A percentile compares a stretch with the other conserved stretches of the same genome.
These are phyloP conservation scores for Geotrichum cucujoidarum DNA, from an alignment of 1,139 yeast genomes.

Conservation along the genomic window DNA sequence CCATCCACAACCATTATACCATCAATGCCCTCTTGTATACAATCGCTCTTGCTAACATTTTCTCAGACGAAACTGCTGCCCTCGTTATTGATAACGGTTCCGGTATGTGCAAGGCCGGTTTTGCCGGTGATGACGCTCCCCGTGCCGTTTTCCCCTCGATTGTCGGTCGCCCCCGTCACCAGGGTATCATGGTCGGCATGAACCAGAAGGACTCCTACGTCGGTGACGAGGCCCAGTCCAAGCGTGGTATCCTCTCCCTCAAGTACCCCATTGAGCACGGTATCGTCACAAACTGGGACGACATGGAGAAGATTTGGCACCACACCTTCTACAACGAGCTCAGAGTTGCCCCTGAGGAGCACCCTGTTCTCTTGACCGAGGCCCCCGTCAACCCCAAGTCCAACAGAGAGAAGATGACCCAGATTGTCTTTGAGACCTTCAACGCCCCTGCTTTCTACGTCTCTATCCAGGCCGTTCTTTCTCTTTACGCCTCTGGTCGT, in stretches of 20 bases:
- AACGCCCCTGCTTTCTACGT: conserved; percentile 99
- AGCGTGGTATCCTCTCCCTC: conserved; percentile 98
- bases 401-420: conserved; percentile 99
- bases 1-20: conserved; percentile 5
- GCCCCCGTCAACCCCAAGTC: conserved; percentile 99
- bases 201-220: conserved; percentile 99
- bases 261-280: conserved; percentile 99
- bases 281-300: conserved; percentile 99
- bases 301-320: conserved; percentile 99
- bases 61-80: conserved; percentile 38
- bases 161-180: conserved; percentile 99
- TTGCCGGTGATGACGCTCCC: conserved; percentile 99
- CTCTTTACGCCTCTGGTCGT: conserved; percentile 98
- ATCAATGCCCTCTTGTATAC: neutral
- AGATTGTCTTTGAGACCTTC: conserved; percentile 97
- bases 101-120: conserved; percentile 99
- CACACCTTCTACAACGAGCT: conserved; percentile 96
- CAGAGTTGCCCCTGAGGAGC: conserved; percentile 99
- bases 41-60: conserved; percentile 17
- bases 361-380: conserved; percentile 95
- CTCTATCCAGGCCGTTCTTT: conserved; percentile 96
- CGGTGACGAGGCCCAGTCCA: conserved; percentile 99
- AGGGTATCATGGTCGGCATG: conserved; percentile 97
- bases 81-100: conserved; percentile 99
- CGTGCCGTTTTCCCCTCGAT: conserved; percentile 99